Evolutionary conservation across 441 rosid genomes (phyloP).

Genomic region (Croton setiger): DNA sequence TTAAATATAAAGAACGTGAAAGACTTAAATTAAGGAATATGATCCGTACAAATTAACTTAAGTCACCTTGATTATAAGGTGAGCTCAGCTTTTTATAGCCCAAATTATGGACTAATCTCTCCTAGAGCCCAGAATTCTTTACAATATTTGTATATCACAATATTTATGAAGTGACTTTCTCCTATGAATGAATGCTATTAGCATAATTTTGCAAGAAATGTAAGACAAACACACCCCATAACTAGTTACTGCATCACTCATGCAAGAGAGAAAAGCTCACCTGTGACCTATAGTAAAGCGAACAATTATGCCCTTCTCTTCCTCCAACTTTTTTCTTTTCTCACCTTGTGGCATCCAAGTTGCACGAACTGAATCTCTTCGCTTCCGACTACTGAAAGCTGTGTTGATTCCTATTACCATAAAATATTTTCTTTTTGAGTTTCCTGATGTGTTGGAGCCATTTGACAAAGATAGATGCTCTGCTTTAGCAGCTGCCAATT

Average conservation of each 20-base stretch:
- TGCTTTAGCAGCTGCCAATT: conserved; percentile 49
- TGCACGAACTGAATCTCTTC: conserved; percentile 76
- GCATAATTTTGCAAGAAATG: neutral
- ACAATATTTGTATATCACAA: neutral
- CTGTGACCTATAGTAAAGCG: conserved; percentile 92
- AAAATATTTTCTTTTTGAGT: conserved; percentile 44
- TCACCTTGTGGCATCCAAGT: conserved; percentile 98
- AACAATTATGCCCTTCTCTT: conserved; percentile 71
- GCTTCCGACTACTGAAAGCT: conserved; percentile 74
- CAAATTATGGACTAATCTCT: no score
- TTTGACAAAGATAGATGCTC: conserved; percentile 34
- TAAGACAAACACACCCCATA: no score
- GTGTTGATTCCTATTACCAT: conserved; percentile 93
- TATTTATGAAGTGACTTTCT: neutral
- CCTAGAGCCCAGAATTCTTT: no score
- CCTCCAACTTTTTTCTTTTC: conserved; percentile 57
- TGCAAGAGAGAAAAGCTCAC: conserved; percentile 29
- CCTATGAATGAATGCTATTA: neutral
- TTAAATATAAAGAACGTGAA: no score
- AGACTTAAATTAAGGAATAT: no score
- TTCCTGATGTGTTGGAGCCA: conserved; percentile 30
- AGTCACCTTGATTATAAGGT: no score
- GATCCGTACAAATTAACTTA: no score
- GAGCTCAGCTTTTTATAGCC: no score
- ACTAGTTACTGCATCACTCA: neutral